A percentile compares a stretch with the other conserved stretches of the same genome.
phyloP scores from a whole-genome alignment of 192 early-diverging fungal species.

The Backusella parvicylindrica region DNA sequence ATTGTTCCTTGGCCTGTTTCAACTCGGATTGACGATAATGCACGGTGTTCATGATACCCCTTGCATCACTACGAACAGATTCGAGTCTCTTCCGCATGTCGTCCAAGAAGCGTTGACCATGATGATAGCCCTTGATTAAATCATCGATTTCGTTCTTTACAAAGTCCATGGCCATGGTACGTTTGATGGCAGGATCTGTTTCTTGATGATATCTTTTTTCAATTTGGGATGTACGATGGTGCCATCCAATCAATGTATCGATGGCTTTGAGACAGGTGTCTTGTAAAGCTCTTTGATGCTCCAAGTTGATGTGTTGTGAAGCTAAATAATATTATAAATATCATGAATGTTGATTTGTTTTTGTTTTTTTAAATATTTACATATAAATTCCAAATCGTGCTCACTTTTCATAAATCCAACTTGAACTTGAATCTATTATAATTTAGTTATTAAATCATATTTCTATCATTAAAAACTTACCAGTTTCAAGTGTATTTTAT shows the following conservation, averaged over 20 bases:
- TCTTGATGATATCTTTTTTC: background rate
- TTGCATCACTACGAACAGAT: background rate
- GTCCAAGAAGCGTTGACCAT: background rate
- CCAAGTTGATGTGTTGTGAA: background rate
- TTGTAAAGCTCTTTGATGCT: background rate
- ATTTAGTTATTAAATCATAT: background rate
- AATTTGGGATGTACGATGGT: background rate
- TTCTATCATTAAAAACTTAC: background rate
- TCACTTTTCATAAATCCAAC: background rate
- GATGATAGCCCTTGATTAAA: background rate
- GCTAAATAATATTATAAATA: background rate
- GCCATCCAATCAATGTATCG: background rate
- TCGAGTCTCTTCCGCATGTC: background rate
- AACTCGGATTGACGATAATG: background rate
- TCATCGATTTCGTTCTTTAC: background rate
- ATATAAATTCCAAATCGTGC: background rate
- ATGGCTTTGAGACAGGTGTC: background rate
- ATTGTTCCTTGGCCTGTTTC: slow-evolving; percentile 27
- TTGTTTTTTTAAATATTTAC: background rate
- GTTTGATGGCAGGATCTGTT: background rate
- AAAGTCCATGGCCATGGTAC: background rate
- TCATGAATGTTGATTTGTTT: too few relatives aligned
- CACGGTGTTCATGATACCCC: background rate
- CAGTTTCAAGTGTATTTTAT: background rate
- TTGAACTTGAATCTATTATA: slow-evolving; percentile 4